Base-by-base conservation (phyloP, 495 filamentous ascomycete genomes). In the Talaromyces liani region DNA sequence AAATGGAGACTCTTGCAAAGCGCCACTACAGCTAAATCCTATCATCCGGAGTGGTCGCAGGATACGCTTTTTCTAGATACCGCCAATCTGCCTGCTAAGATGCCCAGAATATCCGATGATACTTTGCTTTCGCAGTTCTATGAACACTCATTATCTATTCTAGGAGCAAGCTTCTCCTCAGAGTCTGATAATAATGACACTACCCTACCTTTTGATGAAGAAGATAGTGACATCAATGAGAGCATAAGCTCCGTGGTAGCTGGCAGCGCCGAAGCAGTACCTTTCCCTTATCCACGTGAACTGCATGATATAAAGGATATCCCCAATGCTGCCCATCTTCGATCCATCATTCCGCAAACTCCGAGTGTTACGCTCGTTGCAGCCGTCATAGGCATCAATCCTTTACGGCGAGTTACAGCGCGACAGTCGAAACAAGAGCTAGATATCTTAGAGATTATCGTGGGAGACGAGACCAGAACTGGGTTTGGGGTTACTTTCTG, bases 401-500 rank as follows among this genome's bases (percentile, higher is more conserved):
- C 85, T 31, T 81, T 87, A 2, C 86, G 89, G n/a, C 81, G 79
- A 24, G 77, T 88, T 47, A 75, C 74, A 27, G 82, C 82, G 0
- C 76, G 77, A 58, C 76, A 77, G 66, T 78, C 77, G 72, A 77
- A 75, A 63, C 71, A 66, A 25, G 74, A 75, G 53, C 80, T 87
- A 54, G 80, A 88, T 36, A 79, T 96, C 0, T 75, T 92, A 36
- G 91, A 96, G 68, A 71, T 95, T 5, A 79, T 92, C 1, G 90
- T 97, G 1, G 92, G 89, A 12, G 93, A 98, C 69, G 91, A 96
- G 62, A 94, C 91, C 2, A 84, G 81, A 58, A 86, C 89, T 12
- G 90, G 90, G 14, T 96, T 97, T 72, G 83, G 80, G 12, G 76
- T 97, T 64, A 93, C 88, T 29, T 88, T 97, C 66, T 97, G 93